phyloP scores from a whole-genome alignment of 148 eudicot species.

The Cornus suecica region DNA sequence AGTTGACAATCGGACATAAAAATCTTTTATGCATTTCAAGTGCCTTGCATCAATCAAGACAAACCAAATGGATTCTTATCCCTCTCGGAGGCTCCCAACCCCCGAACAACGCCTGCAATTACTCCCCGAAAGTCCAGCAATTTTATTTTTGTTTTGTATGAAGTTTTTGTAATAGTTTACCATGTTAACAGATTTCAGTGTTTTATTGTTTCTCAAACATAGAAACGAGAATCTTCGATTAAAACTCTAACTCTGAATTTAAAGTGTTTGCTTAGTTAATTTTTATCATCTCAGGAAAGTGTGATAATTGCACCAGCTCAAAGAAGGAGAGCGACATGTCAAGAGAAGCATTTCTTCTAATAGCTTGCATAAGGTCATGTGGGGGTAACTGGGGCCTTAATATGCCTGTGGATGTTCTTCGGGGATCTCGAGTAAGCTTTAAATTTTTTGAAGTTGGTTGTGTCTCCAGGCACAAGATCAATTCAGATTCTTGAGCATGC shows the following conservation, averaged over 20 bases:
- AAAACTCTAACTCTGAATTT: background rate
- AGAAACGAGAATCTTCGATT: background rate
- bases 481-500: conserved; percentile 2
- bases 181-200: background rate
- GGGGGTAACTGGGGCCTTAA: conserved; percentile 78
- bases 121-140: too few relatives aligned
- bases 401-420: conserved; percentile 78
- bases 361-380: conserved; percentile 65
- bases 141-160: background rate
- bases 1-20: background rate
- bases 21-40: background rate
- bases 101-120: too few relatives aligned
- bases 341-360: conserved; percentile 73
- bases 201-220: background rate
- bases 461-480: background rate
- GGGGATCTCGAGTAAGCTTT: conserved; percentile 82
- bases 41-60: too few relatives aligned
- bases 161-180: background rate
- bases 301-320: conserved; percentile 75
- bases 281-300: conserved; percentile 46
- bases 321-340: conserved; percentile 67
- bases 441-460: too few relatives aligned
- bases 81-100: too few relatives aligned
- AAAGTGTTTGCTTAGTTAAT: background rate
- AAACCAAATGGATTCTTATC: too few relatives aligned